Evolutionary conservation across 2,329 filamentous ascomycete species (phyloP).

Genomic region (Curvularia sp.): DNA sequence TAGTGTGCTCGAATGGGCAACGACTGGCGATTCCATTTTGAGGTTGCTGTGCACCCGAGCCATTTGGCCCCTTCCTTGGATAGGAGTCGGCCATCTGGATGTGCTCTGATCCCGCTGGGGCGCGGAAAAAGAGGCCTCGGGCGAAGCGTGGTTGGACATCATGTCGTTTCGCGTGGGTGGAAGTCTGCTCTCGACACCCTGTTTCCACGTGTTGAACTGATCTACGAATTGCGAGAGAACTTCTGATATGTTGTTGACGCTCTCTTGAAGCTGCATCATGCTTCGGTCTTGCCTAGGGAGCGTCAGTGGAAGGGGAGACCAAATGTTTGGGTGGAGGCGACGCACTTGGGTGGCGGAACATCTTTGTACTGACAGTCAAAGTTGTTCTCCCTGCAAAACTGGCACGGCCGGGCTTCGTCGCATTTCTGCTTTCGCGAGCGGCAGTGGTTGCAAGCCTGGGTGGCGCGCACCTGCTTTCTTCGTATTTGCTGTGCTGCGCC

Average conservation of each 20-base stretch:
- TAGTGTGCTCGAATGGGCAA: slow-evolving; percentile 37
- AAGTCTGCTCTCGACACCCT: slow-evolving; percentile 43
- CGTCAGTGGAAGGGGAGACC: slow-evolving; percentile 26
- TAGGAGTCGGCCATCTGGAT: slow-evolving; percentile 42
- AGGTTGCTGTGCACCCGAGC: slow-evolving; percentile 41
- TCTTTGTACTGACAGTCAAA: slow-evolving; percentile 89
- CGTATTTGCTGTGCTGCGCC: slow-evolving; percentile 34
- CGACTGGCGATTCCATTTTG: slow-evolving; percentile 46
- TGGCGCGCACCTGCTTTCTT: slow-evolving; percentile 50
- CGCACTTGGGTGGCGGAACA: slow-evolving; percentile 88
- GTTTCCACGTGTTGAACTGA: slow-evolving; percentile 45
- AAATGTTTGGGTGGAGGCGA: neutral
- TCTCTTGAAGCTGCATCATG: slow-evolving; percentile 58
- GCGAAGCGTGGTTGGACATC: slow-evolving; percentile 39
- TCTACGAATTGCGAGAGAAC: slow-evolving; percentile 41
- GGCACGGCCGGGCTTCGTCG: slow-evolving; percentile 51
- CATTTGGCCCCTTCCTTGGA: slow-evolving; percentile 36
- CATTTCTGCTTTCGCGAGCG: slow-evolving; percentile 53
- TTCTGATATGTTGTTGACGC: slow-evolving; percentile 51
- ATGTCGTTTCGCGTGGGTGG: slow-evolving; percentile 27
- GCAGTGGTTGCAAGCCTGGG: slow-evolving; percentile 70
- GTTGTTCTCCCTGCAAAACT: slow-evolving; percentile 82
- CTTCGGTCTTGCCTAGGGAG: slow-evolving; percentile 56
- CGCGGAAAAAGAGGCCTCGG: slow-evolving; percentile 36
- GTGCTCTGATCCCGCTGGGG: slow-evolving; percentile 37